These are phyloP conservation scores for Oryza nivara DNA, from an alignment of 176 grass and related monocot species.

Conservation along the genomic window DNA sequence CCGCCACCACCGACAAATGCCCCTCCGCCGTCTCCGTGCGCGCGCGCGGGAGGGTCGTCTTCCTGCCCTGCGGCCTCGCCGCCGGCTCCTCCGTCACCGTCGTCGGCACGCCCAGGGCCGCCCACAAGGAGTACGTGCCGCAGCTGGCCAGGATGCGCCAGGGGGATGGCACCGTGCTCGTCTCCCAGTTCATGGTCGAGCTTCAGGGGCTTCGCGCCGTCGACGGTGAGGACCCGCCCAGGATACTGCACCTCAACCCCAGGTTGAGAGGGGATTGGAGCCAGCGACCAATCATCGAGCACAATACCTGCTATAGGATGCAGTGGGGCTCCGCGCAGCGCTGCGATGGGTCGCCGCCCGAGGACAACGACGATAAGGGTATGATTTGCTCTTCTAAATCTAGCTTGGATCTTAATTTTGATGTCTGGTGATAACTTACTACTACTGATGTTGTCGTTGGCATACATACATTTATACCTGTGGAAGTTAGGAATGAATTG, in stretches of 20 bases:
- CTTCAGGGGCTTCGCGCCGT: conserved; percentile 84
- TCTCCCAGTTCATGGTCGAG: conserved; percentile 94
- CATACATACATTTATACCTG: not conserved
- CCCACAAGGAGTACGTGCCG: conserved; percentile 79
- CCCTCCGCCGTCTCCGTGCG: conserved; percentile 54
- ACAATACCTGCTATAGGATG: conserved; percentile 94
- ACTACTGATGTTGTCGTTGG: not conserved
- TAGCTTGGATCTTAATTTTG: not conserved
- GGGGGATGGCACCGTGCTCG: conserved; percentile 61
- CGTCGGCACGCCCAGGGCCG: conserved; percentile 59
- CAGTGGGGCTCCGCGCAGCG: conserved; percentile 78
- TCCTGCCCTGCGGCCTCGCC: conserved; percentile 88
- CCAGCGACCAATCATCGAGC: conserved; percentile 86
- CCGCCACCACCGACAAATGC: conserved; percentile 51
- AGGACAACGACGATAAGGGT: conserved; percentile 78
- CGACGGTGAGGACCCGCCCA: conserved; percentile 79
- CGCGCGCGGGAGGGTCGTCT: conserved; percentile 57
- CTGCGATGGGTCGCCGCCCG: conserved; percentile 61
- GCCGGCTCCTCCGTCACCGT: conserved; percentile 82
- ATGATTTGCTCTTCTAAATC: not conserved
- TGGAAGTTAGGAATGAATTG: not conserved
- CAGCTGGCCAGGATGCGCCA: conserved; percentile 56
- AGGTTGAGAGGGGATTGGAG: conserved; percentile 92
- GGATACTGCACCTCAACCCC: conserved; percentile 86
- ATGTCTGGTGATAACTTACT: not conserved